Base-by-base conservation (phyloP, 345 rosid species). In the Barbarea vulgaris region DNA sequence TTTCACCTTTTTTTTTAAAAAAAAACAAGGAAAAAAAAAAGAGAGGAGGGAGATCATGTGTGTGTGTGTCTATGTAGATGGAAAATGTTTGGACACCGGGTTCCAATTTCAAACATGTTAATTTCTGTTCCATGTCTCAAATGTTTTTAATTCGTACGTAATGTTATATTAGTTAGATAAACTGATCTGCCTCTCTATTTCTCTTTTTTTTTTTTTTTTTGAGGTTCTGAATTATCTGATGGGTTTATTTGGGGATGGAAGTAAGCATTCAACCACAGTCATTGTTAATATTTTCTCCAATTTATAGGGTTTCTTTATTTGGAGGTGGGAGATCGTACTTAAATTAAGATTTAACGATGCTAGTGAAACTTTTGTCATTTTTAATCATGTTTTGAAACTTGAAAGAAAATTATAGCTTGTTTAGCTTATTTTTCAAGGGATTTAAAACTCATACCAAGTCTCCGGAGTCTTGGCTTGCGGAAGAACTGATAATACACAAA, bases 51-150 rank as follows among this genome's bases (percentile, higher is more conserved):
- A 42, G 51, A 54, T 59, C 48, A 48, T 69, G 48, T 66, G 22
- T 66, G 41, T 61, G 48, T 46, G 22, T 66, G 41, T 61, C 37
- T 46, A 25, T 47, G 61, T 57, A 51, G 24, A 60, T 69, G 55
- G 11, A 60, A 39, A 75, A 15, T 44, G 75, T 67, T 28, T 68
- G 64, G 48, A 60, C 58, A 67, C 14, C 67, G 53, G 62, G 65
- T 76, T 62, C 58, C 51, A 28, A 28, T 60, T 50, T 67, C 33
- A 59, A 75, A 67, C 62, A 60, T 61, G 58, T 53, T 24, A 60
- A 41, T 34, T 52, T 76, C 41, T 52, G 50, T 60, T 47, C 14
- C 48, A 21, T 58, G 59, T 72, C 19, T 50, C 36, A 30, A 5
- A 28, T 54, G 56, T 55, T 55, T 41, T 42, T 27, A 13, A n/a